phyloP scores from a whole-genome alignment of 306 rosid genomes.

The Datisca glomerata region DNA sequence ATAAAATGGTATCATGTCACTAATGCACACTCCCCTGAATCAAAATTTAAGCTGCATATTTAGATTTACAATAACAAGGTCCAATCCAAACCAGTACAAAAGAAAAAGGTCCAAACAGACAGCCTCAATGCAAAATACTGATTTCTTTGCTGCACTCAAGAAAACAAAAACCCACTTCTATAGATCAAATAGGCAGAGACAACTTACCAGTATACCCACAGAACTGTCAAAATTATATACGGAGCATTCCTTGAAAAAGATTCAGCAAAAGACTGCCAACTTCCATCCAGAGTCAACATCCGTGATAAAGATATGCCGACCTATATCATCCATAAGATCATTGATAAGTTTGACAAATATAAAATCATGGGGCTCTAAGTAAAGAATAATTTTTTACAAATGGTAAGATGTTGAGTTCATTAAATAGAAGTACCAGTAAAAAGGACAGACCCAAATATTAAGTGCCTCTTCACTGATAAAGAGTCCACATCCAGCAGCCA shows the following conservation, averaged over 20 bases:
- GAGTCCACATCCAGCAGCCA: constrained; percentile 70
- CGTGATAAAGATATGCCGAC: constrained; percentile 52
- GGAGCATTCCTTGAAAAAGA: constrained; percentile 47
- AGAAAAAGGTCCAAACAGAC: constrained; percentile 3
- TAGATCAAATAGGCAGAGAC: no score
- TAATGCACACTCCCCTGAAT: constrained; percentile 68
- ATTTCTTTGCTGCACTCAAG: no score
- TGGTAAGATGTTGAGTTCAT: constrained; percentile 15
- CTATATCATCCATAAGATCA: constrained; percentile 21
- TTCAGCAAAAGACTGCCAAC: constrained; percentile 45
- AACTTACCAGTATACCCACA: constrained; percentile 68
- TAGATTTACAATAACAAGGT: constrained; percentile 2
- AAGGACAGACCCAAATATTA: constrained; percentile 65
- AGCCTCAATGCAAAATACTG: no score
- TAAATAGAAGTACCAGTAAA: constrained; percentile 36
- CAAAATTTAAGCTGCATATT: constrained; percentile 1
- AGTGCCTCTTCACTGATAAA: constrained; percentile 67
- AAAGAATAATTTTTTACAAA: constrained; percentile 3
- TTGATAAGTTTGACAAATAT: constrained; percentile 1
- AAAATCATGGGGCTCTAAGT: background rate
- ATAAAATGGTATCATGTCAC: constrained; percentile 58
- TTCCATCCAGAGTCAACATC: constrained; percentile 46
- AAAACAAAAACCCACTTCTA: no score
- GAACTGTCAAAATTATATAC: constrained; percentile 31
- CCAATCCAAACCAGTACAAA: background rate